Base-by-base conservation (phyloP, 176 grass and related monocot genomes). In the Elaeis guineensis region DNA sequence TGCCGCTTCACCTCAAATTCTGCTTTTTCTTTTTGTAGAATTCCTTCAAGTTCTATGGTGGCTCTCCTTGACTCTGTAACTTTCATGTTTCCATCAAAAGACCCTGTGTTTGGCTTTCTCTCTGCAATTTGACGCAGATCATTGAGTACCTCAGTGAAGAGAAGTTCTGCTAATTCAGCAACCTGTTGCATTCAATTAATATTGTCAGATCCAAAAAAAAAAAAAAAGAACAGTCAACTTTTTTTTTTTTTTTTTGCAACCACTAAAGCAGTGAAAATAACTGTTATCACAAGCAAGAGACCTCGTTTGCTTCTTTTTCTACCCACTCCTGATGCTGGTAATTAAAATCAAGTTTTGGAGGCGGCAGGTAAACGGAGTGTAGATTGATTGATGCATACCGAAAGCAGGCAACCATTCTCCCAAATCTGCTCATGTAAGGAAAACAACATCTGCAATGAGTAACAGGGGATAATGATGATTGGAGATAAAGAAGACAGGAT, bases 311-410 rank as follows among this genome's bases (percentile, higher is more conserved):
- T 83, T 98, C 87, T 78, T 83, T 78, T 26, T 91, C 87, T 72
- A 89, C 84, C 93, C 93, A 98, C n/a, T 97, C 87, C 19, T 98
- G 87, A 89, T 92, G 81, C 63, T 85, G 81, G 22, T 80, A 92
- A 51, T 82, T 85, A 69, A 98, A 98, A 89, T 92, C 87, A 57
- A 98, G 84, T 66, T 89, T 98, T 21, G 93, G 11, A 32, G 93
- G 93, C 73, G 93, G 93, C 48, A 98, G 78, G 82, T 89, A 98
- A 54, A 98, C 87, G 11, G 85, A 88, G 66, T 98, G 77, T 66
- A 98, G 81, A 55, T 86, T 92, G 61, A 90, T 89, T 50, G 93
- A 74, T 69, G 84, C 81, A 78, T 92, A 98, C 65, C 76, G 72
- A 73, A 98, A 98, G 62, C 93, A 98, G 62, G 84, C 87, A 70